Evolutionary conservation across 139 green algal genomes (phyloP).

Genomic region (Asterochloris erici): DNA sequence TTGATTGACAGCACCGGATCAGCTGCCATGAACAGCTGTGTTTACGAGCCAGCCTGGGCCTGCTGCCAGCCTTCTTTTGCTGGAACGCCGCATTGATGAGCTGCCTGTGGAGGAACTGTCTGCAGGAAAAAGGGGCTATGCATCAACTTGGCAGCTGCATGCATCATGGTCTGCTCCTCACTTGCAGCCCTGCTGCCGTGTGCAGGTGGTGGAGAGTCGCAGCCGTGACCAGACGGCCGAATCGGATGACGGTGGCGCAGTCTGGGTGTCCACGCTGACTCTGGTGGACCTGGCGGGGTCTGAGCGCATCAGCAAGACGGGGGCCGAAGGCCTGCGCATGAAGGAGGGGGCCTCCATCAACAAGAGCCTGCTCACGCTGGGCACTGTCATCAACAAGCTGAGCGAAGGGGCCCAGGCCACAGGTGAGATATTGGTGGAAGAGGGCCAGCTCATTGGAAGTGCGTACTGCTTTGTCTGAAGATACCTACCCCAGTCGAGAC

Average conservation of each 20-base stretch:
- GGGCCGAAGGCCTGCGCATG: slow-evolving; percentile 86
- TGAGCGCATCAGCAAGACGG: slow-evolving; percentile 90
- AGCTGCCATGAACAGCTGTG: too few species aligned
- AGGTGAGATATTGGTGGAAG: slow-evolving; percentile 17
- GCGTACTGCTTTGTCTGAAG: too few species aligned
- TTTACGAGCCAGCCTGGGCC: too few species aligned
- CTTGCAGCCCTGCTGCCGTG: too few species aligned
- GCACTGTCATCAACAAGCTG: slow-evolving; percentile 97
- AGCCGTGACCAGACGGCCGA: slow-evolving; percentile 34
- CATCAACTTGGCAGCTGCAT: too few species aligned
- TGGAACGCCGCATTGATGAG: too few species aligned
- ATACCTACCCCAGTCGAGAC: background rate
- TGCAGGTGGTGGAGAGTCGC: slow-evolving; percentile 76
- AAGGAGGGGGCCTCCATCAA: slow-evolving; percentile 97
- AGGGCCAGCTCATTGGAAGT: background rate
- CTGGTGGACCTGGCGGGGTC: slow-evolving; percentile 91
- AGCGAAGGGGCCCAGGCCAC: slow-evolving; percentile 57
- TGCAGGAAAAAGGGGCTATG: too few species aligned
- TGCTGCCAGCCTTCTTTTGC: too few species aligned
- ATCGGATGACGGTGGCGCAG: slow-evolving; percentile 45
- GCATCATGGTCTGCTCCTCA: too few species aligned
- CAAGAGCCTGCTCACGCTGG: slow-evolving; percentile 84
- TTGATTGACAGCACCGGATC: too few species aligned
- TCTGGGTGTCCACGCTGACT: slow-evolving; percentile 80
- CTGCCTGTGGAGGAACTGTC: too few species aligned